Percentiles rank a stretch among this genome's conserved stretches.
phyloP scores from a whole-genome alignment of 495 filamentous ascomycete species.

The Trichoderma reesei region DNA sequence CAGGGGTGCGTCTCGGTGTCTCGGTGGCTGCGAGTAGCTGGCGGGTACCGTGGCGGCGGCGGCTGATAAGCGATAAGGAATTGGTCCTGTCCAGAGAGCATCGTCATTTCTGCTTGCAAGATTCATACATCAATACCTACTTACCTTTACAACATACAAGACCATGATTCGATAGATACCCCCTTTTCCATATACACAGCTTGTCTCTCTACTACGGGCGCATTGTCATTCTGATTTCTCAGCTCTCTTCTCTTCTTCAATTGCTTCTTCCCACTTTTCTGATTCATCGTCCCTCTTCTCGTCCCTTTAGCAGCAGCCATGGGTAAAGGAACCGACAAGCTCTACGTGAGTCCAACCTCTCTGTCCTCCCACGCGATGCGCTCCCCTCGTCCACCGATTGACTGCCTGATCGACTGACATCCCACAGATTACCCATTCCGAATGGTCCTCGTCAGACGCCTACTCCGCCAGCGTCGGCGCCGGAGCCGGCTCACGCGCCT shows the following conservation, averaged over 20 bases:
- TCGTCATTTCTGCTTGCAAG: background rate
- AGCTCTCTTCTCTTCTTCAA: background rate
- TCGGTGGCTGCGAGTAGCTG: background rate
- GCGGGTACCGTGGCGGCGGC: background rate
- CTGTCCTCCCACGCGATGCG: background rate
- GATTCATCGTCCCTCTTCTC: background rate
- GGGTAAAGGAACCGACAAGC: conserved; percentile 54
- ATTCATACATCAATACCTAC: background rate
- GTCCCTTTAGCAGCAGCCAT: conserved; percentile 26
- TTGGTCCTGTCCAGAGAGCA: background rate
- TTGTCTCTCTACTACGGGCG: too few relatives aligned
- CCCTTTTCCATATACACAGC: background rate
- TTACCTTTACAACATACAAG: too few relatives aligned
- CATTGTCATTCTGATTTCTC: background rate
- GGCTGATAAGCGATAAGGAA: conserved; percentile 8
- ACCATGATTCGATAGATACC: background rate
- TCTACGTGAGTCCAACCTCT: conserved; percentile 17
- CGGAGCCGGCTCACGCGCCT: conserved; percentile 48
- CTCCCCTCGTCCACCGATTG: too few relatives aligned
- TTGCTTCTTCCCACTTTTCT: background rate
- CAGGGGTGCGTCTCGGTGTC: background rate
- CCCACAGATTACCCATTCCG: conserved; percentile 88
- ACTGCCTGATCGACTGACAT: conserved; percentile 43
- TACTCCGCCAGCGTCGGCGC: conserved; percentile 68
- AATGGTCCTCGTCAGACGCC: conserved; percentile 87